Evolutionary conservation across 2,329 filamentous ascomycete species (phyloP).

Genomic region (Orbilia quercus): DNA sequence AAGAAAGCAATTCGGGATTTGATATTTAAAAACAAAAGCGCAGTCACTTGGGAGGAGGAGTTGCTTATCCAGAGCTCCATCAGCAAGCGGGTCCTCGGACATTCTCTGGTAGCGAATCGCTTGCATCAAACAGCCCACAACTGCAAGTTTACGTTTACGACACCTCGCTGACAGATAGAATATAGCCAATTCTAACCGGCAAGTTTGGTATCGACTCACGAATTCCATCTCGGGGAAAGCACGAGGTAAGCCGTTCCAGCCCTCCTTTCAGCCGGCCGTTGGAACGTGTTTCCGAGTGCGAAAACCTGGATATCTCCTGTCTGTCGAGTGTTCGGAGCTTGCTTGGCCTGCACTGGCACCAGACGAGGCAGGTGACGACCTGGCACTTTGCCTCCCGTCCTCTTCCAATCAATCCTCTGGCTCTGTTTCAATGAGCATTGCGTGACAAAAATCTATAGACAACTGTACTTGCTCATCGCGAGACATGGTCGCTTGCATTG

Average conservation of each 20-base stretch:
- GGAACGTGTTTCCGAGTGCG: slow-evolving; percentile 40
- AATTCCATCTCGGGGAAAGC: slow-evolving; percentile 8
- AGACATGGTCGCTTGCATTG: slow-evolving; percentile 22
- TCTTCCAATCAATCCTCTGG: slow-evolving; percentile 29
- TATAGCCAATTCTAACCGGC: background rate
- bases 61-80: slow-evolving; percentile 19
- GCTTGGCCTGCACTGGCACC: slow-evolving; percentile 32
- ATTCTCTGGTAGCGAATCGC: slow-evolving; percentile 52
- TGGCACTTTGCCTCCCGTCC: slow-evolving; percentile 25
- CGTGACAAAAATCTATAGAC: background rate
- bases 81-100: slow-evolving; percentile 19
- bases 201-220: slow-evolving; percentile 22
- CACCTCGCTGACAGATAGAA: slow-evolving; percentile 22
- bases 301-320: slow-evolving; percentile 32
- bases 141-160: slow-evolving; percentile 35
- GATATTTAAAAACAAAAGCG: slow-evolving; percentile 30
- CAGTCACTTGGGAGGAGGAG: slow-evolving; percentile 29
- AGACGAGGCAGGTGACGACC: slow-evolving; percentile 8
- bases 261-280: slow-evolving; percentile 50
- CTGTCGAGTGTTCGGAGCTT: background rate
- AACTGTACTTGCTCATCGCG: slow-evolving; percentile 23
- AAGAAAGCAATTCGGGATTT: slow-evolving; percentile 19
- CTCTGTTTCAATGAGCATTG: slow-evolving; percentile 22
- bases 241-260: slow-evolving; percentile 29
- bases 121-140: slow-evolving; percentile 18